phyloP scores from a whole-genome alignment of 371 early-diverging fungal genomes.

The Lichtheimia corymbifera region DNA sequence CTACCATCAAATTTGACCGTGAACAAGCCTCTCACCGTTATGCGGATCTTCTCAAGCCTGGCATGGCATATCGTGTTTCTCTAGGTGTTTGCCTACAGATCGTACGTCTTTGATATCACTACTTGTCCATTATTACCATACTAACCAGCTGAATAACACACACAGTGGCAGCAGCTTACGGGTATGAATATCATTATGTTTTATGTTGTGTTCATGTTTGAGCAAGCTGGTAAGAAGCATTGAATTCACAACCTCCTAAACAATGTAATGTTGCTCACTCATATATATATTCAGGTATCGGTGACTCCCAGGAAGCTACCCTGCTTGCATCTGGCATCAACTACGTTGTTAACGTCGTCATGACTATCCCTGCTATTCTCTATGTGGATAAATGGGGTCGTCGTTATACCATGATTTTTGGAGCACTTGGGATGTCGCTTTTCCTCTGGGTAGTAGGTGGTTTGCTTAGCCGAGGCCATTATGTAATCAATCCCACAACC shows the following conservation, averaged over 20 bases:
- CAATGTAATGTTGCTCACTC: too few relatives aligned
- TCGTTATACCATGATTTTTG: conserved; percentile 47
- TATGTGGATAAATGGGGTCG: conserved; percentile 73
- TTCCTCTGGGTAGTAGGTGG: conserved; percentile 40
- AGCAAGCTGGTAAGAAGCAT: conserved; percentile 47
- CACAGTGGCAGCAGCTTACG: conserved; percentile 73
- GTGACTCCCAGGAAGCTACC: conserved; percentile 37
- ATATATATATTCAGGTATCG: conserved; percentile 22
- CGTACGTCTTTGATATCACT: too few relatives aligned
- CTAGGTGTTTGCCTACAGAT: conserved; percentile 69
- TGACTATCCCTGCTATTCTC: conserved; percentile 72
- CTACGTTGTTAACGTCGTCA: conserved; percentile 66
- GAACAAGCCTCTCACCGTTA: conserved; percentile 67
- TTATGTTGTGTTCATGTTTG: conserved; percentile 67
- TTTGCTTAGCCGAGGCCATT: conserved; percentile 31
- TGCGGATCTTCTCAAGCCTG: conserved; percentile 61
- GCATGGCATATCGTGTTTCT: conserved; percentile 58
- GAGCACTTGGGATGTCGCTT: conserved; percentile 32
- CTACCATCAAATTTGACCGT: conserved; percentile 66
- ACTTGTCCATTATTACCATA: too few relatives aligned
- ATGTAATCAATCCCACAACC: conserved; percentile 16
- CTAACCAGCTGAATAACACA: too few relatives aligned
- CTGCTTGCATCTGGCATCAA: conserved; percentile 63
- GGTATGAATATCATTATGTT: conserved; percentile 79
- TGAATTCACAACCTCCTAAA: too few relatives aligned